Evolutionary conservation across 2,329 filamentous ascomycete genomes (phyloP).

Genomic region (Orbilia oligospora): DNA sequence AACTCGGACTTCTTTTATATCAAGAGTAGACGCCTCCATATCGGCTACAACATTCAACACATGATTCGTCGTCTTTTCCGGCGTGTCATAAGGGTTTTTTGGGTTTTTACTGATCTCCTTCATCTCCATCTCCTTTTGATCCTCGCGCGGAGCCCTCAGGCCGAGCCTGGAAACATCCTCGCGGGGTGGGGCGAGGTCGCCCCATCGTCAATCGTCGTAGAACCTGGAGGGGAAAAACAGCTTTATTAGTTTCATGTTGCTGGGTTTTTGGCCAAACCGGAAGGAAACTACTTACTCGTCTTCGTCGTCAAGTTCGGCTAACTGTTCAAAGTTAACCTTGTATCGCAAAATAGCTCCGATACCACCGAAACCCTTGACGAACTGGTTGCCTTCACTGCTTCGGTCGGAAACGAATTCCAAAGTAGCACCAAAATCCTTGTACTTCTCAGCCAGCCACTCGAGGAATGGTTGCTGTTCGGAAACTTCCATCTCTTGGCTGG

Average conservation of each 20-base stretch:
- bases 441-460: constrained; percentile 99
- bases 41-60: constrained; percentile 60
- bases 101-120: constrained; percentile 59
- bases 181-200: constrained; percentile 64
- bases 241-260: background rate
- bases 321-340: constrained; percentile 99
- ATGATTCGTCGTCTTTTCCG: constrained; percentile 61
- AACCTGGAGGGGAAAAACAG: constrained; percentile 50
- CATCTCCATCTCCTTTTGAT: constrained; percentile 60
- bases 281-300: constrained; percentile 79
- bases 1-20: constrained; percentile 41
- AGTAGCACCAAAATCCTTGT: constrained; percentile 95
- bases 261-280: background rate
- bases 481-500: constrained; percentile 97
- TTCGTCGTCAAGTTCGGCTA: constrained; percentile 90
- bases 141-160: constrained; percentile 64
- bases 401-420: constrained; percentile 98
- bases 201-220: constrained; percentile 64
- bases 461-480: constrained; percentile 90
- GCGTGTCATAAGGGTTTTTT: constrained; percentile 60
- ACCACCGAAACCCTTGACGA: constrained; percentile 99
- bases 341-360: constrained; percentile 97
- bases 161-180: constrained; percentile 64
- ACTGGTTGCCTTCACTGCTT: constrained; percentile 98
- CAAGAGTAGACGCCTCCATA: constrained; percentile 34